These are phyloP conservation scores for Acacia pycnantha DNA, from an alignment of 331 rosid species.

Conservation along the genomic window DNA sequence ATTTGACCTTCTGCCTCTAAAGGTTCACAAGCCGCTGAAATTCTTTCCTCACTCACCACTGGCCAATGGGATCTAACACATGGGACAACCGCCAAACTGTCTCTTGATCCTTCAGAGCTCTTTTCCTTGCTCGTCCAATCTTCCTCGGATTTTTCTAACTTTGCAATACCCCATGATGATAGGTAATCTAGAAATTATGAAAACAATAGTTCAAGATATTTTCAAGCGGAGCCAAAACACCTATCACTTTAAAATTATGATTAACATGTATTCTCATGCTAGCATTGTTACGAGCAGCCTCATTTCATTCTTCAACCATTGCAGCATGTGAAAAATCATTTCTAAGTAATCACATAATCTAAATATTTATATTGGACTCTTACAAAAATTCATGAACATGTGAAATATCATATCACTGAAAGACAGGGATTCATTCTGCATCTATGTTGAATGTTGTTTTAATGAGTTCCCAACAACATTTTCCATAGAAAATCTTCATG, in stretches of 20 bases:
- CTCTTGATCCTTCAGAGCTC: constrained; percentile 27
- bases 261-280: background rate
- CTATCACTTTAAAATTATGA: background rate
- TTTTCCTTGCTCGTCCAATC: constrained; percentile 25
- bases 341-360: background rate
- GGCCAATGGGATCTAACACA: background rate
- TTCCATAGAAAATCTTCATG: background rate
- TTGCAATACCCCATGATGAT: constrained; percentile 12
- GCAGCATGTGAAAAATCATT: background rate
- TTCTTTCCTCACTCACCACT: constrained; percentile 5
- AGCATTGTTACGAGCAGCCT: background rate
- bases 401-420: constrained; percentile 4
- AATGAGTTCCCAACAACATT: background rate
- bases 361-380: background rate
- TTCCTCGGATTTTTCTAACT: constrained; percentile 18
- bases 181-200: constrained; percentile 30
- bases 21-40: constrained; percentile 14
- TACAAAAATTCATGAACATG: background rate
- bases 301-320: background rate
- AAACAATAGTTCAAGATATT: background rate
- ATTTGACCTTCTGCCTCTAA: constrained; percentile 29
- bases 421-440: background rate
- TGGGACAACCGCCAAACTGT: constrained; percentile 49
- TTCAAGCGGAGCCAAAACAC: background rate
- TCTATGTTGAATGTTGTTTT: background rate